Conservation (phyloP, 495 filamentous ascomycete genomes). For the Xylaria nigripes region DNA sequence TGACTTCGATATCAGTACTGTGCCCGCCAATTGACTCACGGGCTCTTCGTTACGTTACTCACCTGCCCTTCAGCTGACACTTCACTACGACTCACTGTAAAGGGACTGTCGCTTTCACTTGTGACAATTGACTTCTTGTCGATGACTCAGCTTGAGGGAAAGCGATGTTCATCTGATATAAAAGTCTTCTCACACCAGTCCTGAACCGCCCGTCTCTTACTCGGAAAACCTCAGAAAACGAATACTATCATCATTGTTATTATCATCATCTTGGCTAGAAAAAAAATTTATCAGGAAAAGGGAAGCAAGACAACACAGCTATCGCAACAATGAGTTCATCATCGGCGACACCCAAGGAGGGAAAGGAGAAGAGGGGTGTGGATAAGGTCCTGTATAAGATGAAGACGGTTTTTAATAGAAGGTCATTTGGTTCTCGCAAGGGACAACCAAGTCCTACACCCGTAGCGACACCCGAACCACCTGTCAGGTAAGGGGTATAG, state of each 20-base stretch:
- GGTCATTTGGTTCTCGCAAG: slow-evolving; percentile 39
- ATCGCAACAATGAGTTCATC: slow-evolving; percentile 37
- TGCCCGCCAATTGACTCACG: background rate
- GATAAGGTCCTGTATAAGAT: slow-evolving; percentile 55
- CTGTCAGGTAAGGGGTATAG: slow-evolving; percentile 16
- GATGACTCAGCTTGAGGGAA: background rate
- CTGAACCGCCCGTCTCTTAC: background rate
- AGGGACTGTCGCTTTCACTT: too few species aligned
- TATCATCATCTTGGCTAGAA: background rate
- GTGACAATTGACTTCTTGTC: background rate
- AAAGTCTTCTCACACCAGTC: background rate
- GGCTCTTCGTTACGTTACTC: background rate
- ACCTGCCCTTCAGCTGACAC: background rate
- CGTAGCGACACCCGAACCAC: slow-evolving; percentile 15
- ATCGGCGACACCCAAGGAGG: slow-evolving; percentile 29
- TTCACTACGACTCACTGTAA: background rate
- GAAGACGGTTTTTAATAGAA: slow-evolving; percentile 51
- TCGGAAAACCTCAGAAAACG: background rate
- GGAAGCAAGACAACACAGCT: background rate
- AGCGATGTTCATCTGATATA: slow-evolving; percentile 2
- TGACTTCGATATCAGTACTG: background rate
- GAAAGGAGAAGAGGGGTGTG: slow-evolving; percentile 54
- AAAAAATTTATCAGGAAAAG: background rate
- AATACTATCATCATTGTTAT: background rate
- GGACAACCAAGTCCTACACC: slow-evolving; percentile 25